Conservation (phyloP, 1,284 basidiomycete species). For the Erythrobasidium hasegawianum region DNA sequence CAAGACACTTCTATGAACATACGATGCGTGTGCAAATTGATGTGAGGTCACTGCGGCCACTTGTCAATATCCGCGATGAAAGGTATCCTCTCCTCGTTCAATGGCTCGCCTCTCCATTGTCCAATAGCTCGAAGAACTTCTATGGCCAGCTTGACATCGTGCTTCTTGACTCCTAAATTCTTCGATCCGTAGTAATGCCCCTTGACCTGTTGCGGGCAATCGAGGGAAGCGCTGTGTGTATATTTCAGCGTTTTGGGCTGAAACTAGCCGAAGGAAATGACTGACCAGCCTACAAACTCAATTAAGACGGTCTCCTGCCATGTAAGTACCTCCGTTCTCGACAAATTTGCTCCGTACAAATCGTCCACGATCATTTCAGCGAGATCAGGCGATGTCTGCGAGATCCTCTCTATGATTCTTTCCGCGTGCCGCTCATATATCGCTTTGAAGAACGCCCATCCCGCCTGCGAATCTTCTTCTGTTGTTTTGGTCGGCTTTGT, state of each 20-base stretch:
- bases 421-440: conserved; percentile 33
- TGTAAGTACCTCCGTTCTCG: conserved; percentile 26
- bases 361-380: conserved; percentile 35
- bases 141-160: conserved; percentile 13
- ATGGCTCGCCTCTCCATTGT: conserved; percentile 25
- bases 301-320: conserved; percentile 32
- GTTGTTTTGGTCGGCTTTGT: conserved; percentile 34
- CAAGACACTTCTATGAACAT: too few species aligned
- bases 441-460: conserved; percentile 34
- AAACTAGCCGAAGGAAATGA: not conserved
- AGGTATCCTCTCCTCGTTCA: conserved; percentile 21
- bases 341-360: conserved; percentile 25
- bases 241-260: not conserved
- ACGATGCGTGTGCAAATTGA: too few species aligned
- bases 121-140: conserved; percentile 22
- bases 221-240: conserved; percentile 11
- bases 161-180: conserved; percentile 19
- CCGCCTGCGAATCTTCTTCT: conserved; percentile 29
- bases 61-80: conserved; percentile 19
- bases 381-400: conserved; percentile 24
- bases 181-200: conserved; percentile 33
- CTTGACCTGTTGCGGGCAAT: conserved; percentile 24
- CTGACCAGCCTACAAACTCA: conserved; percentile 33
- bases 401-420: conserved; percentile 27
- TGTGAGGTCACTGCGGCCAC: conserved; percentile 1